Base-by-base conservation (phyloP, 768 basidiomycete genomes). In the Pleurotus cornucopiae region DNA sequence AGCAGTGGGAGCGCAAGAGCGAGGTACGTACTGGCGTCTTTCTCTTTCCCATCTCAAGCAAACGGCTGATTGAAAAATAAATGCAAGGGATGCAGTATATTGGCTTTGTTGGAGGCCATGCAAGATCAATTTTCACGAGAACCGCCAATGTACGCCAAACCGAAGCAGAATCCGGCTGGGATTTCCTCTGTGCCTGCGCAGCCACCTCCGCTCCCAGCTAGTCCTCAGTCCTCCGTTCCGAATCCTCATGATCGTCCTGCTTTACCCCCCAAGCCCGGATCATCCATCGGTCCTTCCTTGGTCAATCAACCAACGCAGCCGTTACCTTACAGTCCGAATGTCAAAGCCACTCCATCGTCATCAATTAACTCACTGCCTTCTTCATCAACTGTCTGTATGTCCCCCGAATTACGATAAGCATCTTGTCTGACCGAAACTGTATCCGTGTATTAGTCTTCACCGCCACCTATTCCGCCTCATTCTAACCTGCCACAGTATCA, bases 61-160 rank as follows among this genome's bases (percentile, higher is more conserved):
- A 20, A n/a, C n/a, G 20, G 41, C 16, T 21, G 41, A 14, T 49
- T 3, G 9, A 34, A 34, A 34, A 34, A 34, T 34, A 9, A 21
- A 55, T 21, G 56, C 56, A 59, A 96, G 94, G 86, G 84, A 46
- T 91, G 94, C 71, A 83, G 76, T 67, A 73, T 98, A n/a, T 71
- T 76, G 23, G 80, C 76, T 3, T 76, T 99, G 18, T 67, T 95
- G 44, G 83, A 89, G 60, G 84, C 85, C 16, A 80, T 98, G 75
- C 86, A 89, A 61, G 78, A 83, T 40, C 78, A 87, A 55, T 98
- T 98, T 72, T 95, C 92, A 18, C 77, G 77, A 26, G 80, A 85
- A 46, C 95, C 96, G 43, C 95, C 95, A 5, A 84, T 98, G 13
- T 97, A 94, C 67, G 85, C 95, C 30, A 93, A 88, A 70, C 87